Conservation (phyloP, 2,329 filamentous ascomycete genomes). For the Phyllosticta capitalensis region DNA sequence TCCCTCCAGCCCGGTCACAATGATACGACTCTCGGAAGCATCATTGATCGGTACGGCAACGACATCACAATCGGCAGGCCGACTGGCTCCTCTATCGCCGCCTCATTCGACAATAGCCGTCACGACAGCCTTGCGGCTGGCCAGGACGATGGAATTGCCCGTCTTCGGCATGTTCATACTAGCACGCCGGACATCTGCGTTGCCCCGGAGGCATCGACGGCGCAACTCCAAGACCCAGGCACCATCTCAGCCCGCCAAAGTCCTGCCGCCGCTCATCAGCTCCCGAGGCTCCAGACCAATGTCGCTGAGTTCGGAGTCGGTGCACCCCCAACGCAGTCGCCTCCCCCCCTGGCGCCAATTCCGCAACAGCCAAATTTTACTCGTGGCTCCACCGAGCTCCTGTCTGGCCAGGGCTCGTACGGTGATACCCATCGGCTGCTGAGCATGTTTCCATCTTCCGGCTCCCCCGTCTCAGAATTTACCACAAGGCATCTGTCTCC, state of each 20-base stretch:
- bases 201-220: constrained; percentile 8
- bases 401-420: neutral
- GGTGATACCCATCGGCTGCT: constrained; percentile 9
- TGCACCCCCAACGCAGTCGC: constrained; percentile 16
- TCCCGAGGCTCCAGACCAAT: constrained; percentile 9
- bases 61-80: neutral
- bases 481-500: neutral
- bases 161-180: neutral
- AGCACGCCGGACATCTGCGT: neutral
- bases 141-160: neutral
- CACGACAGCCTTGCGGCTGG: neutral
- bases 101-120: neutral
- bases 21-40: constrained; percentile 9
- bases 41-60: constrained; percentile 8
- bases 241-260: constrained; percentile 6
- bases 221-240: constrained; percentile 21
- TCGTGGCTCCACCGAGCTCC: constrained; percentile 14
- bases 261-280: neutral
- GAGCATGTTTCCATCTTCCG: neutral
- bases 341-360: constrained; percentile 17
- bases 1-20: neutral
- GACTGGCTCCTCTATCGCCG: neutral
- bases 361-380: constrained; percentile 6
- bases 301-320: constrained; percentile 13
- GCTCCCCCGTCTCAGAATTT: neutral